These are phyloP conservation scores for Mallotus nudiflorus DNA, from an alignment of 345 rosid species.

Conservation along the genomic window DNA sequence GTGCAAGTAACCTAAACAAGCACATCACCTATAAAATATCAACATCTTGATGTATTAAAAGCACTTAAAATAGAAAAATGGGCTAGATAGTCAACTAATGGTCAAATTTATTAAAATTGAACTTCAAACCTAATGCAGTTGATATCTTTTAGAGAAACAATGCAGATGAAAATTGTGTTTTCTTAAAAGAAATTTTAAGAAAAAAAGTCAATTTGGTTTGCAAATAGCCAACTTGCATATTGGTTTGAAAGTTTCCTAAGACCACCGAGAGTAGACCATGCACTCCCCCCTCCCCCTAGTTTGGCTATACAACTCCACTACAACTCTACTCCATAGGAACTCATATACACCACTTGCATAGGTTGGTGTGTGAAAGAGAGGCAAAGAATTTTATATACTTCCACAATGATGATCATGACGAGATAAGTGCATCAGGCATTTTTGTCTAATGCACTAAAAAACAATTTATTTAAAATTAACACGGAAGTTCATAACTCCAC, in stretches of 20 bases:
- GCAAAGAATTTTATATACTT: no score
- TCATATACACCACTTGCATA: not conserved
- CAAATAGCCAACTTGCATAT: no score
- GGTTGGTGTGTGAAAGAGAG: not conserved
- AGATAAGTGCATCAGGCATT: not conserved
- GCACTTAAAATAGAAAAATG: not conserved
- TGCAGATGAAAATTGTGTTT: not conserved
- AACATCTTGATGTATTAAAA: not conserved
- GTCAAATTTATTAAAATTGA: not conserved
- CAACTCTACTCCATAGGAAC: not conserved
- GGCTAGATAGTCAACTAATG: not conserved
- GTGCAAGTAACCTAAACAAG: slow-evolving; percentile 84
- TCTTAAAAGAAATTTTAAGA: no score
- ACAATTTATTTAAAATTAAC: slow-evolving; percentile 4
- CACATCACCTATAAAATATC: not conserved
- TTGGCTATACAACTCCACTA: not conserved
- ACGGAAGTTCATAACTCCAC: slow-evolving; percentile 63
- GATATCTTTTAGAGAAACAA: not conserved
- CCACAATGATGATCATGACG: slow-evolving; percentile 6
- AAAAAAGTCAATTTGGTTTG: no score
- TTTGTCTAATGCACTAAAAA: not conserved
- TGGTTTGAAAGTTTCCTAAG: not conserved
- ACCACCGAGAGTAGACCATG: not conserved
- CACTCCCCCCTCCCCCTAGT: not conserved
- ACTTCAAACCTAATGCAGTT: not conserved